Base-by-base conservation (phyloP, 768 basidiomycete species). In the Holtermanniella nyarrowii region DNA sequence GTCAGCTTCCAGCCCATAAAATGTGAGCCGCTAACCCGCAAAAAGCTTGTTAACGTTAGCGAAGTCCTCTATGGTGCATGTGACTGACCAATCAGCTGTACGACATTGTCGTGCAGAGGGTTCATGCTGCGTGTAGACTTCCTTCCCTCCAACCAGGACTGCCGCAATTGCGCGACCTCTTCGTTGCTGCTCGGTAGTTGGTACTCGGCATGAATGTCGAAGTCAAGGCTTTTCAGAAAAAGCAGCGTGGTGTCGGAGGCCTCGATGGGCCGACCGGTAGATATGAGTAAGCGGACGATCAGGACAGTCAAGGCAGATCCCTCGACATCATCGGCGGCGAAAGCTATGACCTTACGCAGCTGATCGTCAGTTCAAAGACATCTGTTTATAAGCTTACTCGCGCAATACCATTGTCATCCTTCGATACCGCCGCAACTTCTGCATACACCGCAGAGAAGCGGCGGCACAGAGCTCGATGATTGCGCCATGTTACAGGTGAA, bases 21-120 rank as follows among this genome's bases (percentile, higher is more conserved):
- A 23, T n/a, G 7, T 26, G 3, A 52, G 25, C 50, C 25, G n/a
- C n/a, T 37, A 56, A 44, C 58, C 58, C 22, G 58, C 58, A 27
- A 46, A 46, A 21, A n/a, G n/a, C n/a, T n/a, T n/a, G n/a, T n/a
- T n/a, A n/a, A n/a, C n/a, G n/a, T n/a, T n/a, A n/a, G n/a, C n/a
- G n/a, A n/a, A n/a, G n/a, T n/a, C n/a, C n/a, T n/a, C n/a, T n/a
- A n/a, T n/a, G n/a, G n/a, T n/a, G n/a, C n/a, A n/a, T n/a, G n/a
- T n/a, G n/a, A n/a, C n/a, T n/a, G n/a, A n/a, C n/a, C n/a, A n/a
- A n/a, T n/a, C n/a, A n/a, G n/a, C n/a, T n/a, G n/a, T n/a, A n/a
- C n/a, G n/a, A n/a, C n/a, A n/a, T n/a, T n/a, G n/a, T n/a, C n/a
- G n/a, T n/a, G n/a, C n/a, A n/a, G n/a, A n/a, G n/a, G n/a, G n/a